These are phyloP conservation scores for Tillandsia leiboldiana DNA, from an alignment of 176 grass and related monocot species.

Conservation along the genomic window DNA sequence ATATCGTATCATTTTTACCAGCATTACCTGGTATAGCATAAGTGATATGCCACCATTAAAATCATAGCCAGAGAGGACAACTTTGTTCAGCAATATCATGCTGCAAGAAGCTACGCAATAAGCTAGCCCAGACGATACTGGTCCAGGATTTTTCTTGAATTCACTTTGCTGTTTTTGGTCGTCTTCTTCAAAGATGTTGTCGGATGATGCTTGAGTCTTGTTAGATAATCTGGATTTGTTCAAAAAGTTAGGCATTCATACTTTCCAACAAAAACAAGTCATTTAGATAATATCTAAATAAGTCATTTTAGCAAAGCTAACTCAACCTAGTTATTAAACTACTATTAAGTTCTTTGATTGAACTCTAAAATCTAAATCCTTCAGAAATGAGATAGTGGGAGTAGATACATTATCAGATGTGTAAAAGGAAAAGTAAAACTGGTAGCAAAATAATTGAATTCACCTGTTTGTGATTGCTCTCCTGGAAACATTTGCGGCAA, in stretches of 20 bases:
- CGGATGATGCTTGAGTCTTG: constrained; percentile 46
- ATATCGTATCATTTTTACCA: neutral
- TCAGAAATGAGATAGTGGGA: neutral
- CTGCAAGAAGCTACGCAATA: constrained; percentile 81
- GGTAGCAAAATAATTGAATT: neutral
- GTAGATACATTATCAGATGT: neutral
- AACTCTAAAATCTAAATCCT: neutral
- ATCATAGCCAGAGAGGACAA: constrained; percentile 67
- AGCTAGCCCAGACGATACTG: constrained; percentile 51
- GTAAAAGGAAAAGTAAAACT: constrained; percentile 1
- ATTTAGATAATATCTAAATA: too few relatives aligned
- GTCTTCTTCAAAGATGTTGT: constrained; percentile 41
- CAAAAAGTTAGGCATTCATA: neutral
- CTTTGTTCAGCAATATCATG: constrained; percentile 95
- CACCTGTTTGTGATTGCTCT: constrained; percentile 53
- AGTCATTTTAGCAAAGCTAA: neutral
- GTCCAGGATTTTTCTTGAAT: constrained; percentile 32
- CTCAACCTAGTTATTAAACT: too few relatives aligned
- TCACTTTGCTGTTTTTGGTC: constrained; percentile 30
- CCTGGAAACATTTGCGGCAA: constrained; percentile 34
- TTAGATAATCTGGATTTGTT: constrained; percentile 34
- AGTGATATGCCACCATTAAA: constrained; percentile 65
- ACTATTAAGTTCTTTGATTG: too few relatives aligned
- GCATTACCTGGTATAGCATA: constrained; percentile 68
- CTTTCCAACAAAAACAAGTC: neutral